Evolutionary conservation across 2,329 filamentous ascomycete genomes (phyloP).

Genomic region (Celoporthe dispersa): DNA sequence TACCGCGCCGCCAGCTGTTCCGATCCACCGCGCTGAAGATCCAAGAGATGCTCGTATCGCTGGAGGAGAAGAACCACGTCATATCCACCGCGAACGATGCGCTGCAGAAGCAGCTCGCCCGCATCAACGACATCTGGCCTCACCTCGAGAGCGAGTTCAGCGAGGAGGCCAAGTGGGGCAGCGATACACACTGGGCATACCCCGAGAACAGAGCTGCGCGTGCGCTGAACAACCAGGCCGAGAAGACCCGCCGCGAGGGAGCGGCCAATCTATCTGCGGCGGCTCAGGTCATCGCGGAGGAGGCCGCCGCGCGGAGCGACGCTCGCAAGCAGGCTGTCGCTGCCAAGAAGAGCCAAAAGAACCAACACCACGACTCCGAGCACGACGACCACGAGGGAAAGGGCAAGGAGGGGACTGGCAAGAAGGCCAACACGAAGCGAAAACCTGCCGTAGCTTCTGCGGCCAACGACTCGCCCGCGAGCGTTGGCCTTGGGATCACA

Average conservation of each 20-base stretch:
- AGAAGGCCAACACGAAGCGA: slow-evolving; percentile 69
- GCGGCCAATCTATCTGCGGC: slow-evolving; percentile 78
- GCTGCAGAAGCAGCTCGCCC: slow-evolving; percentile 79
- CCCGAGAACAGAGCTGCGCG: slow-evolving; percentile 75
- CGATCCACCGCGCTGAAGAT: slow-evolving; percentile 78
- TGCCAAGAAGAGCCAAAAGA: slow-evolving; percentile 73
- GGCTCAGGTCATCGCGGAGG: slow-evolving; percentile 77
- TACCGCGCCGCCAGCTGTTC: slow-evolving; percentile 74
- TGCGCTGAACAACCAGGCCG: slow-evolving; percentile 64
- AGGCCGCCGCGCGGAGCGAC: slow-evolving; percentile 81
- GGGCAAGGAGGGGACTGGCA: slow-evolving; percentile 54
- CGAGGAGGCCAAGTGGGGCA: slow-evolving; percentile 92
- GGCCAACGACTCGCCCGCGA: slow-evolving; percentile 32
- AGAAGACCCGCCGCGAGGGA: slow-evolving; percentile 78
- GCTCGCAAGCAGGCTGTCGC: slow-evolving; percentile 80
- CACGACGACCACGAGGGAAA: slow-evolving; percentile 70
- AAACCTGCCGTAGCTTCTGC: slow-evolving; percentile 56
- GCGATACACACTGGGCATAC: slow-evolving; percentile 93
- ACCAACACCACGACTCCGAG: slow-evolving; percentile 72
- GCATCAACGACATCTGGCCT: slow-evolving; percentile 86
- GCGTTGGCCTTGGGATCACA: slow-evolving; percentile 68
- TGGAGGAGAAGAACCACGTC: slow-evolving; percentile 98
- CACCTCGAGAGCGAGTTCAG: slow-evolving; percentile 88
- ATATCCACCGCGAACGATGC: slow-evolving; percentile 91
- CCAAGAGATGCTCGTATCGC: slow-evolving; percentile 81